Base-by-base conservation (phyloP, 2,329 filamentous ascomycete genomes). In the Diaporthe australafricana region DNA sequence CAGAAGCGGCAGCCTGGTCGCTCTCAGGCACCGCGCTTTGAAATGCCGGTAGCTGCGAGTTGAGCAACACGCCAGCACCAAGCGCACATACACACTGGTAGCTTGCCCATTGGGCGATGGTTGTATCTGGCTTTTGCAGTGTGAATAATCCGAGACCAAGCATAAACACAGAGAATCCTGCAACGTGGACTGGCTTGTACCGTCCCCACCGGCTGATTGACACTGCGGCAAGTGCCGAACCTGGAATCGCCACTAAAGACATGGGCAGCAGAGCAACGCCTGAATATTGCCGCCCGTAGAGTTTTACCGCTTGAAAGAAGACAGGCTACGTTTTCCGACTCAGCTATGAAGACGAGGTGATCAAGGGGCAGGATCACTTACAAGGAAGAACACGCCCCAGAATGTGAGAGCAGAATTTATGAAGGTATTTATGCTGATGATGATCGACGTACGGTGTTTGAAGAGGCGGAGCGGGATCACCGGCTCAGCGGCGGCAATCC, bases 11-110 rank as follows among this genome's bases (percentile, higher is more conserved):
- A 0, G 81, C 80, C 12, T 79, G 76, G 62, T 86, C 83, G 0
- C 70, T 68, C 48, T 85, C 82, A 0, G 74, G 53, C 0, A 83
- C 60, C 0, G 76, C 67, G 0, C 82, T 84, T 71, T 85, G 84
- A 17, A 84, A 81, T 0, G 85, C 83, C 0, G 86, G 83, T 1
- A 85, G 80, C 1, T 85, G 77, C 0, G 81, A 81, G 22, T 81
- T 81, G 48, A 87, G 78, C 0, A 87, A 68, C 1, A 87, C 77
- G 0, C 86, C 86, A 4, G 80, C 76, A 0, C 86, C 86, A 2
- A 81, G 71, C 1, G 83, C 82, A 0, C 77, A 77, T 32, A 86
- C 45, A 17, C 84, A 75, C 66, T 86, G 83, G 27, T 84, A 77
- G 45, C 81, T 70, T 0, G 84, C 77, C 83, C 84, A 87, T 6